Evolutionary conservation across 2,329 filamentous ascomycete species (phyloP).

Genomic region (Sporothrix mexicana): DNA sequence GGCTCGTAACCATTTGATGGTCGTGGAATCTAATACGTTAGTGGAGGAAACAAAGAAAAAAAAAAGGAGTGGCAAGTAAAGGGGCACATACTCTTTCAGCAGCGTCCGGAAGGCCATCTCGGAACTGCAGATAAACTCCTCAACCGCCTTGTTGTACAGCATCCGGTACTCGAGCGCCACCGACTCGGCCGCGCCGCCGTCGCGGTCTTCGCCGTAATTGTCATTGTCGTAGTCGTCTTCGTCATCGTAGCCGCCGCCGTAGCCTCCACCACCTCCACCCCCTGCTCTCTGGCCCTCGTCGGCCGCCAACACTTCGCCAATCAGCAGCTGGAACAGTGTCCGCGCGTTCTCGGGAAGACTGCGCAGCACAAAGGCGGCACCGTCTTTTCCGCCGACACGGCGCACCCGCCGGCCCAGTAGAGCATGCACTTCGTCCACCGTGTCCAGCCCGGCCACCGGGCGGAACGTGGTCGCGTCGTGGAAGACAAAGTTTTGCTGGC

Average conservation of each 20-base stretch:
- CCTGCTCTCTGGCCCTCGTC: slow-evolving; percentile 62
- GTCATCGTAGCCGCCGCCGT: slow-evolving; percentile 75
- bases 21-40: slow-evolving; percentile 75
- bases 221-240: slow-evolving; percentile 83
- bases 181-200: slow-evolving; percentile 57
- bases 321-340: slow-evolving; percentile 81
- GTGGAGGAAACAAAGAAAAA: slow-evolving; percentile 34
- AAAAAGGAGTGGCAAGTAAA: slow-evolving; percentile 9
- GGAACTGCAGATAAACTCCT: slow-evolving; percentile 95
- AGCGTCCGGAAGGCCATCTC: slow-evolving; percentile 95
- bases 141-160: slow-evolving; percentile 92
- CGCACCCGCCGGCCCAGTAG: slow-evolving; percentile 81
- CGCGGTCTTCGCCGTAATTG: slow-evolving; percentile 55
- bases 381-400: slow-evolving; percentile 85
- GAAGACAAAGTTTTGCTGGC: slow-evolving; percentile 77
- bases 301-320: slow-evolving; percentile 80
- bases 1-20: slow-evolving; percentile 93
- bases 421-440: slow-evolving; percentile 88
- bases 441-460: slow-evolving; percentile 69
- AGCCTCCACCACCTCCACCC: slow-evolving; percentile 54
- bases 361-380: slow-evolving; percentile 87
- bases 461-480: slow-evolving; percentile 94
- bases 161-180: slow-evolving; percentile 86
- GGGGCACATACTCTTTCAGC: slow-evolving; percentile 78
- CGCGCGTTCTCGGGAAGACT: slow-evolving; percentile 91